phyloP scores from a whole-genome alignment of 306 rosid species.

The Herpetospermum pedunculosum region DNA sequence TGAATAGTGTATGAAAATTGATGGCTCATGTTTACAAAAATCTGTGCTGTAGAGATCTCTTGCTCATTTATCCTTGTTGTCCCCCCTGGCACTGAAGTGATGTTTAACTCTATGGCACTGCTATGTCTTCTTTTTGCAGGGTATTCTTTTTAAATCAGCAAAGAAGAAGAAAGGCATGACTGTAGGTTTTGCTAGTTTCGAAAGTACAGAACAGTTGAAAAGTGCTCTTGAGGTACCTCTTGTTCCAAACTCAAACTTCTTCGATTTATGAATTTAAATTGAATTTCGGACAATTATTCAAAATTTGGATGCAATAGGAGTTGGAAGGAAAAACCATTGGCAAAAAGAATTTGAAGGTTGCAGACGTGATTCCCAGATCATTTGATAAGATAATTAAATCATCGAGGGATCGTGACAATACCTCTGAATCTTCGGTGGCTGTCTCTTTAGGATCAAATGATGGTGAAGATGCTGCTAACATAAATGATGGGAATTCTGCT shows the following conservation, averaged over 20 bases:
- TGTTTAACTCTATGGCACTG: not conserved
- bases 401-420: slow-evolving; percentile 11
- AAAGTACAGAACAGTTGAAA: slow-evolving; percentile 54
- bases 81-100: not conserved
- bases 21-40: not conserved
- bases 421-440: not conserved
- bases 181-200: slow-evolving; percentile 59
- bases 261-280: slow-evolving; percentile 13
- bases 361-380: slow-evolving; percentile 60
- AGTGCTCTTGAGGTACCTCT: slow-evolving; percentile 45
- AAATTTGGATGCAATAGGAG: slow-evolving; percentile 27
- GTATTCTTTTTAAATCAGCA: slow-evolving; percentile 46
- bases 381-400: slow-evolving; percentile 50
- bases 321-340: slow-evolving; percentile 62
- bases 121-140: slow-evolving; percentile 26
- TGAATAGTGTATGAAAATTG: not conserved
- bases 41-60: not conserved
- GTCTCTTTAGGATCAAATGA: slow-evolving; percentile 22
- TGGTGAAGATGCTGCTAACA: slow-evolving; percentile 24
- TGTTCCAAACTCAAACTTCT: slow-evolving; percentile 5
- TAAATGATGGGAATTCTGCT: slow-evolving; percentile 22
- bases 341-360: slow-evolving; percentile 49
- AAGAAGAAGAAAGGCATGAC: slow-evolving; percentile 88
- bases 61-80: not conserved
- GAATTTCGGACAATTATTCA: not conserved